Evolutionary conservation across 257 asterid genomes (phyloP).

Genomic region (Solanum arcanum): DNA sequence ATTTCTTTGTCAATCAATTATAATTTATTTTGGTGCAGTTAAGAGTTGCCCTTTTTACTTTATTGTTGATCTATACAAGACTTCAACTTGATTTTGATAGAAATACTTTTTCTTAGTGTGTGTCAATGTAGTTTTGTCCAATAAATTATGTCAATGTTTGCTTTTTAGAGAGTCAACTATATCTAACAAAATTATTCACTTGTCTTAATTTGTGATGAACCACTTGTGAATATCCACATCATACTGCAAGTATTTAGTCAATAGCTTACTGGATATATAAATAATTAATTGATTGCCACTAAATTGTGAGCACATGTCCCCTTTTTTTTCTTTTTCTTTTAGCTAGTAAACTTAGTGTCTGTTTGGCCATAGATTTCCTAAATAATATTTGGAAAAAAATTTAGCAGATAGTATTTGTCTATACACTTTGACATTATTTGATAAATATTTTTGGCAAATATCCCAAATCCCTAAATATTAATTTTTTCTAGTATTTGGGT

Average conservation of each 20-base stretch:
- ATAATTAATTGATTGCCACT: neutral
- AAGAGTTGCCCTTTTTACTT: neutral
- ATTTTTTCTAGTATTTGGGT: no score
- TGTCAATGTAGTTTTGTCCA: neutral
- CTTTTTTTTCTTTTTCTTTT: no score
- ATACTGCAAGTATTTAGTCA: neutral
- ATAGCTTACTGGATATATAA: neutral
- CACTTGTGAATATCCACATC: neutral
- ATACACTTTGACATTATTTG: no score
- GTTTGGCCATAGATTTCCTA: no score
- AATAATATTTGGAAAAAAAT: no score
- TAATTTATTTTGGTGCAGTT: neutral
- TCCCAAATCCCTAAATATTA: no score
- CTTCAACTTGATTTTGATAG: neutral
- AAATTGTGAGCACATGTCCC: neutral
- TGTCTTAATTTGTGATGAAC: neutral
- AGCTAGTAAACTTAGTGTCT: no score
- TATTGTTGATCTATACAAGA: neutral
- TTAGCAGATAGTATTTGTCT: no score
- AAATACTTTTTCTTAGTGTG: neutral
- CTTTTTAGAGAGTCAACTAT: neutral
- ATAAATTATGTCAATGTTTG: neutral
- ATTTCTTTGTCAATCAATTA: neutral
- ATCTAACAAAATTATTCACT: neutral
- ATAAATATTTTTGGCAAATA: no score